Base-by-base conservation (phyloP, 495 filamentous ascomycete genomes). In the Xylaria grammica region DNA sequence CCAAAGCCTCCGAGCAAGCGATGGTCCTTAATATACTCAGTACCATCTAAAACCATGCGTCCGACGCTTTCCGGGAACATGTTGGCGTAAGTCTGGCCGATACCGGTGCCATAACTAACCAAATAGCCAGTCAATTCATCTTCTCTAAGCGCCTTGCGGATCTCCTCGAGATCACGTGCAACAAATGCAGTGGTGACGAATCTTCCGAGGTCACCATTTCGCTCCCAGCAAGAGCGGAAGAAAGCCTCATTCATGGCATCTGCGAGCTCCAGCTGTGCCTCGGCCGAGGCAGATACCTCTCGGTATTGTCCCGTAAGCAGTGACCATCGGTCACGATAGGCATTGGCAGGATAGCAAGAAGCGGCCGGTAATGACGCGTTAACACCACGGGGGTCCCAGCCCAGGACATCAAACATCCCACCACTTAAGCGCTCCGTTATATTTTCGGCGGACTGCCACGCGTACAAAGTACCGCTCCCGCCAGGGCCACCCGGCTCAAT, bases 101-200 rank as follows among this genome's bases (percentile, higher is more conserved):
- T 82, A 4, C 87, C 74, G 1, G 87, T 89, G 3, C 89, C 89
- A 67, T 91, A 91, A n/a, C 85, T 88, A 17, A 89, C 83, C 10
- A 89, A 84, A 78, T 89, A 89, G 51, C 85, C 89, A 6, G 85
- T 78, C 20, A 90, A 22, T 54, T 81, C 77, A 22, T 77, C 74
- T 66, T 83, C 78, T 29, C 74, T 76, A 44, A 83, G 78, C 2
- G 78, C 76, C 45, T 77, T 81, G 22, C 82, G 75, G 60, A 84
- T 84, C 63, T 81, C 77, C 29, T 84, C 75, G 68, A 84, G 72
- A 66, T 85, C 82, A 29, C 77, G 74, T 10, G 79, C 78, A 10
- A 84, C 81, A 48, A 78, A 73, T 0, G 79, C 74, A 26, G 80
- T 82, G 44, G 69, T 66, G 2, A 81, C 51, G 44, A 82, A 82